Base-by-base conservation (phyloP, 2,329 filamentous ascomycete species). In the Colletotrichum sp. region DNA sequence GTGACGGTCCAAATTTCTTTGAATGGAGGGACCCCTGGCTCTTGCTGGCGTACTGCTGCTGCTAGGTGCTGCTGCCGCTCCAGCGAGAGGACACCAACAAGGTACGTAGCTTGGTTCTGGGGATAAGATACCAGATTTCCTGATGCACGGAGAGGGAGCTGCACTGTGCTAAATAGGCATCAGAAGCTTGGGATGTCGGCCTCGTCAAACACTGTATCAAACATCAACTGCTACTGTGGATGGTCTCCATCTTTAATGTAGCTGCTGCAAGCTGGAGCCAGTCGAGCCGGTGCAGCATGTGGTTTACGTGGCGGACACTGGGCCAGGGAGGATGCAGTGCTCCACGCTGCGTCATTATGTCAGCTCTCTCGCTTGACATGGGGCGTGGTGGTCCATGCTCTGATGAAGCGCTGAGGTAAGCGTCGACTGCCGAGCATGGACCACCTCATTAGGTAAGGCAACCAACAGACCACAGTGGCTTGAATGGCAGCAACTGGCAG, bases 1-100 rank as follows among this genome's bases (percentile, higher is more conserved):
- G 59, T 75, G 64, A 75, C 73, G 73, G 73, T 67, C 76, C 69
- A 74, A 76, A 77, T 77, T 77, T 77, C 68, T 74, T 76, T 67
- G 69, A 48, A 69, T 73, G 68, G 61, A 67, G 48, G 73, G 72
- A 60, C 70, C 73, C 69, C 74, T 72, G 74, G 61, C 73, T 66
- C 36, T 32, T 24, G 63, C 59, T 52, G 43, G 43, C 43, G 43
- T 52, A 52, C 43, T 12, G 43, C n/a, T 13, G 30, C 24, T 15
- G 30, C 26, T 21, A 32, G 59, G 59, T 61, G 59, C 59, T 61
- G 30, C 59, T 32, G 59, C 16, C 12, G n/a, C 28, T 61, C 59
- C n/a, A 48, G 36, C 39, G 10, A 52, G 43, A 52, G 43, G 43
- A 52, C 43, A 52, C 43, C 43, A 52, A 52, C 43, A 34, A 32